phyloP scores from a whole-genome alignment of 2,329 filamentous ascomycete genomes.

The Botryotinia convoluta region DNA sequence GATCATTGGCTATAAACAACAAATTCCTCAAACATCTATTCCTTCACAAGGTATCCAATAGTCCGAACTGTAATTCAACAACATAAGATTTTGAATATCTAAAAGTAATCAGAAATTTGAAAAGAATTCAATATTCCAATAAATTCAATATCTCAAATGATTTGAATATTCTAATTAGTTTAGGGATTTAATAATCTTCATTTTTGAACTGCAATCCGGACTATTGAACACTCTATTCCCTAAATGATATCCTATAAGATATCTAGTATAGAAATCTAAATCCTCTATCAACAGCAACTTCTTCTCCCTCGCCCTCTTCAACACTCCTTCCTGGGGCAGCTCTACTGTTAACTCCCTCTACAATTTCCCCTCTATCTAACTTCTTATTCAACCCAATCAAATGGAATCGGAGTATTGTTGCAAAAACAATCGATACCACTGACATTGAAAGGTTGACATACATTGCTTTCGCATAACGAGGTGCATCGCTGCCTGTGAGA shows the following conservation, averaged over 20 bases:
- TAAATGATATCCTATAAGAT: background rate
- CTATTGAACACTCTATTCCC: too few species aligned
- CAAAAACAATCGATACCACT: conserved; percentile 61
- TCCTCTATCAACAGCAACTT: conserved; percentile 14
- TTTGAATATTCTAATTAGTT: too few species aligned
- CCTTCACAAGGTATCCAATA: background rate
- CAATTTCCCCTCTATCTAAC: conserved; percentile 57
- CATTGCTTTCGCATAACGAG: conserved; percentile 49
- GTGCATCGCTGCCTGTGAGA: conserved; percentile 4
- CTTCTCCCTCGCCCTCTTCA: conserved; percentile 14
- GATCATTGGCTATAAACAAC: too few species aligned
- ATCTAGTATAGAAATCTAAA: conserved; percentile 10
- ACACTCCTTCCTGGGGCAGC: background rate
- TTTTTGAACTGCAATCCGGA: too few species aligned
- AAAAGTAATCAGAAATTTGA: too few species aligned
- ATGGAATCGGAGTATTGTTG: conserved; percentile 60
- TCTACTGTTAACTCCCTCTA: conserved; percentile 41
- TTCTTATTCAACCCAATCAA: conserved; percentile 66
- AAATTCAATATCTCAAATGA: too few species aligned
- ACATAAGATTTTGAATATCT: too few species aligned
- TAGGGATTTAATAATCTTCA: too few species aligned
- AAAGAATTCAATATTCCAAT: too few species aligned
- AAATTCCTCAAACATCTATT: background rate
- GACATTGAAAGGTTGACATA: conserved; percentile 65
- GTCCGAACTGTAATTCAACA: too few species aligned